These are phyloP conservation scores for Achlya hypogyna DNA, from an alignment of 352 stramenopile genomes.

Conservation along the genomic window DNA sequence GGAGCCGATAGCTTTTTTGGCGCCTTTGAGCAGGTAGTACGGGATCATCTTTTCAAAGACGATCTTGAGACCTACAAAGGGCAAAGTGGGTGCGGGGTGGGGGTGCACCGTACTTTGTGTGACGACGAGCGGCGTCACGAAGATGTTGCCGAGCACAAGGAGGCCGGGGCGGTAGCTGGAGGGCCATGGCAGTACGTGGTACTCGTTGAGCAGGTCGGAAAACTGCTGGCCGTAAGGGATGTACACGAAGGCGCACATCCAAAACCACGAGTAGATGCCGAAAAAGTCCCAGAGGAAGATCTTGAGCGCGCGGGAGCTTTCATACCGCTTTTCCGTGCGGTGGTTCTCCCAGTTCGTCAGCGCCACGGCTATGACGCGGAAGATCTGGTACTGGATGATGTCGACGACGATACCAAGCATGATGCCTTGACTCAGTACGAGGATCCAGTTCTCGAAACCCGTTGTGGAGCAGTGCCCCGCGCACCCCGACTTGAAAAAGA, in stretches of 20 bases:
- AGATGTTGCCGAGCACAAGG: slow-evolving; percentile 18
- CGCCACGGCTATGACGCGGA: slow-evolving; percentile 13
- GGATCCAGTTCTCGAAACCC: slow-evolving; percentile 20
- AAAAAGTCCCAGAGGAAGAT: slow-evolving; percentile 23
- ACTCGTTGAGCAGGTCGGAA: slow-evolving; percentile 17
- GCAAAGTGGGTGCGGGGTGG: too few species aligned
- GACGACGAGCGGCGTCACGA: slow-evolving; percentile 19
- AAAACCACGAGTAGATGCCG: slow-evolving; percentile 23
- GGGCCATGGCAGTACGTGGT: slow-evolving; percentile 13
- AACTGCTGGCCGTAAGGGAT: slow-evolving; percentile 21
- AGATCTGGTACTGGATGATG: slow-evolving; percentile 24
- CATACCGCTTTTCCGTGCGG: slow-evolving; percentile 19
- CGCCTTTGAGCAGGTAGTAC: slow-evolving; percentile 12
- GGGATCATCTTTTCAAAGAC: slow-evolving; percentile 21
- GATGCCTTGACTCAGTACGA: slow-evolving; percentile 22
- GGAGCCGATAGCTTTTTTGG: background rate
- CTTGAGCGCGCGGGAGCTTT: slow-evolving; percentile 17
- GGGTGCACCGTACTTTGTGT: background rate
- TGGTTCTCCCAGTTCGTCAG: slow-evolving; percentile 22
- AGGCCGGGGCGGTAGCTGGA: slow-evolving; percentile 19
- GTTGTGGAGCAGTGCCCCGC: slow-evolving; percentile 6
- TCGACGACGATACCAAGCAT: slow-evolving; percentile 20
- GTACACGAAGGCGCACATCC: slow-evolving; percentile 23
- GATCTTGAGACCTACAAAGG: slow-evolving; percentile 10
- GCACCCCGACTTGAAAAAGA: slow-evolving; percentile 21